These are phyloP conservation scores for Selenicereus undatus DNA, from an alignment of 148 eudicot species.

Conservation along the genomic window DNA sequence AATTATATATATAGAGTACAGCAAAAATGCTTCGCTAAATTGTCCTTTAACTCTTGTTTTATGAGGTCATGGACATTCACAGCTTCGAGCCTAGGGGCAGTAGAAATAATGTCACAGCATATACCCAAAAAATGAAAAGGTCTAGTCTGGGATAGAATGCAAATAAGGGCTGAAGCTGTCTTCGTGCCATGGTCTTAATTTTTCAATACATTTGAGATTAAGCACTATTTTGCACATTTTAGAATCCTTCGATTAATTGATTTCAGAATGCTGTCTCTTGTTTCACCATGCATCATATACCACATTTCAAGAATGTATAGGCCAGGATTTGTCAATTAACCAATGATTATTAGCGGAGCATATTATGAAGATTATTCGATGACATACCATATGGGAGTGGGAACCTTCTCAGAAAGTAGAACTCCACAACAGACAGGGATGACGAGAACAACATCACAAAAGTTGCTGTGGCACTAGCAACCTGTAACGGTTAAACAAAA, in stretches of 20 bases:
- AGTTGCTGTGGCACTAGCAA: slow-evolving; percentile 89
- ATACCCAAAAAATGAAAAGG: not conserved
- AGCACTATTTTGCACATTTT: not conserved
- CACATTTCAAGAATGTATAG: not conserved
- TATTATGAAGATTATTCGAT: not conserved
- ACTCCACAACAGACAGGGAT: slow-evolving; percentile 92
- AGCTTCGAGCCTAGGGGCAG: too few species aligned
- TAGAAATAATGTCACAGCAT: too few species aligned
- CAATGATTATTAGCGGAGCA: not conserved
- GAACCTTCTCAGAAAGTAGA: slow-evolving; percentile 80
- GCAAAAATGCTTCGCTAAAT: not conserved
- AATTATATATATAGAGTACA: not conserved
- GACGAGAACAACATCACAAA: slow-evolving; percentile 96
- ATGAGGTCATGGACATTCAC: too few species aligned
- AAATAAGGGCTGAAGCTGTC: not conserved
- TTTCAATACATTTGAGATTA: not conserved
- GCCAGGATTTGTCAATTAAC: not conserved
- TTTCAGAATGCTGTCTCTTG: not conserved
- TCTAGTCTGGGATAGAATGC: not conserved
- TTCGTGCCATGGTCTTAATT: not conserved
- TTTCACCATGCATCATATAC: not conserved
- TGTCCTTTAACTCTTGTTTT: too few species aligned
- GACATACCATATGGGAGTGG: slow-evolving; percentile 60
- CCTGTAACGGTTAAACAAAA: not conserved
- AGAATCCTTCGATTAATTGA: not conserved